A percentile compares a stretch with the other conserved stretches of the same genome.
phyloP scores from a whole-genome alignment of 2,329 filamentous ascomycete genomes.

The Microsporum ferrugineum region DNA sequence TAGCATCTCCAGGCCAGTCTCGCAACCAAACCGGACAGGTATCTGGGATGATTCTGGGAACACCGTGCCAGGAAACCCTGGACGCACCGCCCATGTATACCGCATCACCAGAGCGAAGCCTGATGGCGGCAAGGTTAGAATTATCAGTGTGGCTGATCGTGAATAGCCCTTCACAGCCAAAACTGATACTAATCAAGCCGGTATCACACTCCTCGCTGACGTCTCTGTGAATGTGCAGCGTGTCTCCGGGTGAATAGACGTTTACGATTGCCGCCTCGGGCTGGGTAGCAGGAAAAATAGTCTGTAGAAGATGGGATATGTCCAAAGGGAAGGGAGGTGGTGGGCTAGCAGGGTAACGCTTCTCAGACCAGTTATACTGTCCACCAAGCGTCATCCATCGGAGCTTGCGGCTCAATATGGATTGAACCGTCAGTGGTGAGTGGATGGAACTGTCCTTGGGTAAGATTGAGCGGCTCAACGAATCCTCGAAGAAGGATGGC shows the following conservation, averaged over 20 bases:
- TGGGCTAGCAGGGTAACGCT: slow-evolving; percentile 58
- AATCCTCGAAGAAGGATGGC: slow-evolving; percentile 46
- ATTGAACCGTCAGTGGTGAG: slow-evolving; percentile 56
- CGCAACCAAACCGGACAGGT: slow-evolving; percentile 67
- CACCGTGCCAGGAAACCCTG: slow-evolving; percentile 88
- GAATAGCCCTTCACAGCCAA: slow-evolving; percentile 86
- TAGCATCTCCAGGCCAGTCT: slow-evolving; percentile 53
- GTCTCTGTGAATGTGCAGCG: slow-evolving; percentile 83
- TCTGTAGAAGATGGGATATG: slow-evolving; percentile 54
- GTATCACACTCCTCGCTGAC: slow-evolving; percentile 74
- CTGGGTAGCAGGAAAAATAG: slow-evolving; percentile 62
- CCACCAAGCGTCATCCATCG: slow-evolving; percentile 92
- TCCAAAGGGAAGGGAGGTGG: slow-evolving; percentile 66
- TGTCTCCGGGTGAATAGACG: slow-evolving; percentile 81
- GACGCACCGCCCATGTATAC: slow-evolving; percentile 77
- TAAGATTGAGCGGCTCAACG: slow-evolving; percentile 22
- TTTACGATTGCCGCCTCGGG: slow-evolving; percentile 91
- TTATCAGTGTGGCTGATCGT: slow-evolving; percentile 58
- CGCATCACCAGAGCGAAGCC: slow-evolving; percentile 72
- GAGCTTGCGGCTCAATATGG: slow-evolving; percentile 65
- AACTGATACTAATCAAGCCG: slow-evolving; percentile 71
- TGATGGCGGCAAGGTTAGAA: slow-evolving; percentile 38
- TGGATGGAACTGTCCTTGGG: slow-evolving; percentile 67
- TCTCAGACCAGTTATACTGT: slow-evolving; percentile 91
- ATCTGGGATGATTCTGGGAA: slow-evolving; percentile 68